These are phyloP conservation scores for Collybia sp. DNA, from an alignment of 768 basidiomycete genomes.

Conservation along the genomic window DNA sequence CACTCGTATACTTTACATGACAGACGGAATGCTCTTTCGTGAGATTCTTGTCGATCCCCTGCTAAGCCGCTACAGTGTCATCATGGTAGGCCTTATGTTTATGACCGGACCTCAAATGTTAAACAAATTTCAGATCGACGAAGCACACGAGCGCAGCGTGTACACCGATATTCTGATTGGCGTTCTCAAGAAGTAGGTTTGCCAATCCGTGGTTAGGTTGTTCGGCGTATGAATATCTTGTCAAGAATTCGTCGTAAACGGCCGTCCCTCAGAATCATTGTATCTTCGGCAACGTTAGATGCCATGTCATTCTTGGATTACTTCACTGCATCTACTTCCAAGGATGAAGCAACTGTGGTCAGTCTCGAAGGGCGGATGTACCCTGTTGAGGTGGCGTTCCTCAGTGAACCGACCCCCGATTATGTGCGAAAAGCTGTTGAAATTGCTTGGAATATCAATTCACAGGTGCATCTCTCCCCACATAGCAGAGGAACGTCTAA, in stretches of 20 bases:
- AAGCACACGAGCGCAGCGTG: slow-evolving; percentile 95
- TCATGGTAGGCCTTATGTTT: slow-evolving; percentile 63
- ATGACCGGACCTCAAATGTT: slow-evolving; percentile 1
- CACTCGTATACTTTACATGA: slow-evolving; percentile 93
- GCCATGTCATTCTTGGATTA: slow-evolving; percentile 86
- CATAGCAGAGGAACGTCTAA: too few relatives aligned
- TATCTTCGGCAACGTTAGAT: slow-evolving; percentile 96
- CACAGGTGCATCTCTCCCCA: slow-evolving; percentile 48
- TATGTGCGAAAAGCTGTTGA: slow-evolving; percentile 82
- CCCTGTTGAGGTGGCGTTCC: slow-evolving; percentile 91
- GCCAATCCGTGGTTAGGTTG: too few relatives aligned
- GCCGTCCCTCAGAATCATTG: slow-evolving; percentile 82
- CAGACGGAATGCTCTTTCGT: slow-evolving; percentile 97
- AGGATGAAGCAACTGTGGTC: slow-evolving; percentile 76
- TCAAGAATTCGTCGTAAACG: slow-evolving; percentile 87
- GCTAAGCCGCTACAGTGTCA: slow-evolving; percentile 87
- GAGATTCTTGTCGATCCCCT: slow-evolving; percentile 91
- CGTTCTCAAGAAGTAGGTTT: slow-evolving; percentile 80
- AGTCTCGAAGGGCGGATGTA: slow-evolving; percentile 93
- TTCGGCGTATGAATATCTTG: slow-evolving; percentile 2
- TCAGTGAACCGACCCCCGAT: slow-evolving; percentile 71
- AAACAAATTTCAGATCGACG: slow-evolving; percentile 67
- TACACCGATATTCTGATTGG: slow-evolving; percentile 94
- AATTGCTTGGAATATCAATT: slow-evolving; percentile 77
- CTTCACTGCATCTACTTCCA: slow-evolving; percentile 63